Base-by-base conservation (phyloP, 1,284 basidiomycete genomes). In the Tilletia caries region DNA sequence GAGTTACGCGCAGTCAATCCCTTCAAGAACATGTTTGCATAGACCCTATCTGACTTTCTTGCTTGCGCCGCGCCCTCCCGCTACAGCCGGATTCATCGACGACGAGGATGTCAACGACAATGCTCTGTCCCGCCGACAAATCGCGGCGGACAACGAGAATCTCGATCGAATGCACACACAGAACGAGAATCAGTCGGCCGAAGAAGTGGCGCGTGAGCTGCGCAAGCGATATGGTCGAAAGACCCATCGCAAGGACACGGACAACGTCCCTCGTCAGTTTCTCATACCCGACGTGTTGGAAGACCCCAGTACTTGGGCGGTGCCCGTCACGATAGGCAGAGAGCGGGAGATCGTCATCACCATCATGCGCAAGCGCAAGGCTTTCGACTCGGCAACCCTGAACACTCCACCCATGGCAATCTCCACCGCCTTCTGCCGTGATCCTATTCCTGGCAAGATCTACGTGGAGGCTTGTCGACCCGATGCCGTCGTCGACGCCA, bases 271-370 rank as follows among this genome's bases (percentile, higher is more conserved):
- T 0, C 94, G 97, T 81, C 89, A 93, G n/a, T 85, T 97, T 64
- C 87, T 96, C 58, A 98, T 98, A 94, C 95, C 95, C 44, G 92
- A 91, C 18, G 93, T 97, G n/a, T n/a, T n/a, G 6, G 91, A 96
- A 71, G 95, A 98, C 83, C 92, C 95, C 6, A 95, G 89, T 81
- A 85, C 98, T 75, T 99, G 94, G 93, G 93, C 95, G 85, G 90
- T 98, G 67, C 88, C 92, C 76, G 93, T 95, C 77, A 94, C 93
- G 93, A 88, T 90, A 64, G 95, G 95, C 20, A 89, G 93, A 71
- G 95, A 98, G 85, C 88, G 91, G 54, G 92, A 95, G 66, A 90
- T 98, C 70, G 90, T 96, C 62, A 92, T 94, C 83, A 93, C 92
- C 82, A 89, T 99, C 66, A 94, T 97, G 88, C 90, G 93, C n/a